Percentiles rank a stretch among this genome's conserved stretches.
These are phyloP conservation scores for Microcera coccophila DNA, from an alignment of 2,329 filamentous ascomycete genomes.

Conservation along the genomic window DNA sequence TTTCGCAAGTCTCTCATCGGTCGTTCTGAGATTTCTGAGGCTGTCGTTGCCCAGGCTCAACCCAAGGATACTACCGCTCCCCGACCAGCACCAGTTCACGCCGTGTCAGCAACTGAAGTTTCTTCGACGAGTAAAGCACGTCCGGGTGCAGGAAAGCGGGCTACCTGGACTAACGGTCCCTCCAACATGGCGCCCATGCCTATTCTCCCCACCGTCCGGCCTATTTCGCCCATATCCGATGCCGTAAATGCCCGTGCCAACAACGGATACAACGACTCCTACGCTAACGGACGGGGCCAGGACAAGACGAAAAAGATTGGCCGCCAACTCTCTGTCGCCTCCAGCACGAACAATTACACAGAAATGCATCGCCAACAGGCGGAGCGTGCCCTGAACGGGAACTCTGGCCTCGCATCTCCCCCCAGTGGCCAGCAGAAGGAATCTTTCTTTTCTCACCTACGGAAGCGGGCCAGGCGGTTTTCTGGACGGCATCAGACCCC, in stretches of 20 bases:
- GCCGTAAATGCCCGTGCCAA: slow-evolving; percentile 86
- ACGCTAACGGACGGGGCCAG: slow-evolving; percentile 41
- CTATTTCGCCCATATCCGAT: slow-evolving; percentile 94
- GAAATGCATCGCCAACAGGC: slow-evolving; percentile 88
- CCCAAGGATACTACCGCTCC: slow-evolving; percentile 46
- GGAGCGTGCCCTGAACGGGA: slow-evolving; percentile 83
- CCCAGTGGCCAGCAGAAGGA: slow-evolving; percentile 81
- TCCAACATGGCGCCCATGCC: slow-evolving; percentile 85
- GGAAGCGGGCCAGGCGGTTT: slow-evolving; percentile 86
- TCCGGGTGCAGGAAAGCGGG: slow-evolving; percentile 67
- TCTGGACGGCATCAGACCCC: slow-evolving; percentile 86
- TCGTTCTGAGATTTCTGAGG: slow-evolving; percentile 65
- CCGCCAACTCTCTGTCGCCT: slow-evolving; percentile 86
- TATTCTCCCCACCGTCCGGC: slow-evolving; percentile 89
- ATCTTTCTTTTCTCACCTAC: slow-evolving; percentile 95
- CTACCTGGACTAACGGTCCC: slow-evolving; percentile 86
- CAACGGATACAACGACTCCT: slow-evolving; percentile 53
- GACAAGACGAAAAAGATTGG: slow-evolving; percentile 89
- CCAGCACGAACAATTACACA: slow-evolving; percentile 87
- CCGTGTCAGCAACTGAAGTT: slow-evolving; percentile 39
- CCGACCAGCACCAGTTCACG: slow-evolving; percentile 43
- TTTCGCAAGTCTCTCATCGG: slow-evolving; percentile 93
- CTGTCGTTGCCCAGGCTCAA: slow-evolving; percentile 45
- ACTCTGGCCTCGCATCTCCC: slow-evolving; percentile 70
- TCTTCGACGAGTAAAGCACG: slow-evolving; percentile 32